phyloP scores from a whole-genome alignment of 495 filamentous ascomycete genomes.

The Penicillium lagena region DNA sequence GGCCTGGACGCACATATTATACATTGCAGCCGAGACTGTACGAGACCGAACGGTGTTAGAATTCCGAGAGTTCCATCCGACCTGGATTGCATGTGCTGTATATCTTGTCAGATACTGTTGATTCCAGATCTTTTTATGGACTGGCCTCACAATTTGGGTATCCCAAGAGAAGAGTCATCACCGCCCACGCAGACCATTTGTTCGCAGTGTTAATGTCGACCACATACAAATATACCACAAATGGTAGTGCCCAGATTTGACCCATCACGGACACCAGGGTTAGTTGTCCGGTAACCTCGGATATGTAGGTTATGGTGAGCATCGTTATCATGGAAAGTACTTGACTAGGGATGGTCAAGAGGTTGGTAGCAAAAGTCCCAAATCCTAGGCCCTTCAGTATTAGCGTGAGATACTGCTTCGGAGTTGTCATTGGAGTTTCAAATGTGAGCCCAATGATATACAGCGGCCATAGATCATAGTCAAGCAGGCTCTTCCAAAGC shows the following conservation, averaged over 20 bases:
- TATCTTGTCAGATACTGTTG: constrained; percentile 47
- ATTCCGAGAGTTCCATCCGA: constrained; percentile 55
- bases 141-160: neutral
- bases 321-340: constrained; percentile 31
- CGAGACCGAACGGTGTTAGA: constrained; percentile 55
- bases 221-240: constrained; percentile 47
- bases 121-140: constrained; percentile 30
- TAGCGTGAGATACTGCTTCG: constrained; percentile 55
- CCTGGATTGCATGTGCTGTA: constrained; percentile 57
- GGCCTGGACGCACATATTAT: constrained; percentile 46
- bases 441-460: constrained; percentile 46
- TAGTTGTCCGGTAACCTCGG: constrained; percentile 44
- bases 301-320: constrained; percentile 40
- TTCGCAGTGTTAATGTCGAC: constrained; percentile 36
- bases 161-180: neutral
- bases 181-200: constrained; percentile 49
- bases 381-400: constrained; percentile 55
- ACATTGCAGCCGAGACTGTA: constrained; percentile 51
- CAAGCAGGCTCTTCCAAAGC: constrained; percentile 39
- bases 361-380: constrained; percentile 56
- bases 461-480: constrained; percentile 52
- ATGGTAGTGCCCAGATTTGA: constrained; percentile 51
- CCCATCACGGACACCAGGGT: constrained; percentile 36
- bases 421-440: constrained; percentile 44
- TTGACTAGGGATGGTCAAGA: constrained; percentile 55